Conservation (phyloP, 345 rosid genomes). For the Bretschneidera sinensis region DNA sequence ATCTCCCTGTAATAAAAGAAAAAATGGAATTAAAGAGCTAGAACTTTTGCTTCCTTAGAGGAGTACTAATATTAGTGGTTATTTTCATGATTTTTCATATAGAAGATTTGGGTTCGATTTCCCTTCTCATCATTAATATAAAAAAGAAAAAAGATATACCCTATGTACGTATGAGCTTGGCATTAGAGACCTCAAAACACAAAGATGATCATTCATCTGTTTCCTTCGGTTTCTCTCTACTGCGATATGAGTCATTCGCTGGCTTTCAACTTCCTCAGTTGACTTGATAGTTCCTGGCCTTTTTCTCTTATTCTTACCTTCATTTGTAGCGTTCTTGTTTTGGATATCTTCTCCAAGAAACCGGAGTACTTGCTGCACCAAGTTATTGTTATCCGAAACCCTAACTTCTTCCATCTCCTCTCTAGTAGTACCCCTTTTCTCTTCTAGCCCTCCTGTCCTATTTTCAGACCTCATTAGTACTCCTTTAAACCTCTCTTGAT, state of each 20-base stretch:
- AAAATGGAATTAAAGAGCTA: not conserved
- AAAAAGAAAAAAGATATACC: slow-evolving; percentile 30
- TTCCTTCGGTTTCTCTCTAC: slow-evolving; percentile 87
- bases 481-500: slow-evolving; percentile 19
- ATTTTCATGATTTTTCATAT: no score
- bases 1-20: slow-evolving; percentile 53
- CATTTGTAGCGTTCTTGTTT: slow-evolving; percentile 22
- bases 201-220: slow-evolving; percentile 97
- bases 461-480: not conserved
- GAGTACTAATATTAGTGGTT: not conserved
- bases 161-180: slow-evolving; percentile 93
- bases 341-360: slow-evolving; percentile 37
- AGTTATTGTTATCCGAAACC: slow-evolving; percentile 37
- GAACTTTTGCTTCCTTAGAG: no score
- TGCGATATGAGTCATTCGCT: slow-evolving; percentile 88
- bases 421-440: slow-evolving; percentile 5
- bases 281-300: slow-evolving; percentile 73
- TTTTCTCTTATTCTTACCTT: slow-evolving; percentile 67
- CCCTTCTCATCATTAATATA: no score
- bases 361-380: slow-evolving; percentile 57
- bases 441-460: not conserved
- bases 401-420: slow-evolving; percentile 46
- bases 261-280: slow-evolving; percentile 89
- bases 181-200: slow-evolving; percentile 89
- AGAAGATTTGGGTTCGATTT: no score